These are phyloP conservation scores for Tetrapisispora pingtungensis DNA, from an alignment of 805 yeast species.

Conservation along the genomic window DNA sequence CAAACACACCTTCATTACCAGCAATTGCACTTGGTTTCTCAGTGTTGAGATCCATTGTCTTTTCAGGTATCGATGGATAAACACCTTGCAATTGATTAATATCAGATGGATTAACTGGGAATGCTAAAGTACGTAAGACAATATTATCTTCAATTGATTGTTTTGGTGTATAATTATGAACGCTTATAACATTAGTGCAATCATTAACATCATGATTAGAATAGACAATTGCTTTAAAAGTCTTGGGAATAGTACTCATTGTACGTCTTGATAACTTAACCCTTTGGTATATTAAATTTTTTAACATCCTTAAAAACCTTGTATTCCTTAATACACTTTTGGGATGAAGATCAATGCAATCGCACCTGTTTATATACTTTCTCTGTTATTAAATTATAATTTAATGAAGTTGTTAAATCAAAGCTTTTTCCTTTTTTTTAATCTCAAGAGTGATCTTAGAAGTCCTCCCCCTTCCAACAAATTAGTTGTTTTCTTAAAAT, in stretches of 20 bases:
- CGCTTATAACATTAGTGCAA: constrained; percentile 19
- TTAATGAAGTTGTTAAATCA: no score
- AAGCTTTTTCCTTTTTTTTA: no score
- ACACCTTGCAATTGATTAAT: constrained; percentile 77
- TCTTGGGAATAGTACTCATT: constrained; percentile 9
- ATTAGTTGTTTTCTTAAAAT: no score
- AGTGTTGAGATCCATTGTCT: constrained; percentile 43
- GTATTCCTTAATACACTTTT: neutral
- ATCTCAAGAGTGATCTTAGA: no score
- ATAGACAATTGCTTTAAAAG: constrained; percentile 25
- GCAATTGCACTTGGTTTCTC: constrained; percentile 67
- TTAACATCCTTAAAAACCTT: neutral
- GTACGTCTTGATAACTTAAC: neutral
- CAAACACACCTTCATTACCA: constrained; percentile 90
- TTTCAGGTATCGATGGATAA: constrained; percentile 67
- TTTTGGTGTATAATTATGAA: constrained; percentile 24
- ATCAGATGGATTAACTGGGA: constrained; percentile 88
- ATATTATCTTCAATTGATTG: constrained; percentile 25
- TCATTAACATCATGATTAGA: constrained; percentile 24
- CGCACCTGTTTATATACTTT: no score
- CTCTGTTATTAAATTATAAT: no score
- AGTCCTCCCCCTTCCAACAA: no score
- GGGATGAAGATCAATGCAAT: no score
- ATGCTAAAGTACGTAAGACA: constrained; percentile 60
- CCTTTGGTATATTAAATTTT: neutral